These are phyloP conservation scores for Sugiyamaella pinicola DNA, from an alignment of 1,139 yeast genomes.

Conservation along the genomic window DNA sequence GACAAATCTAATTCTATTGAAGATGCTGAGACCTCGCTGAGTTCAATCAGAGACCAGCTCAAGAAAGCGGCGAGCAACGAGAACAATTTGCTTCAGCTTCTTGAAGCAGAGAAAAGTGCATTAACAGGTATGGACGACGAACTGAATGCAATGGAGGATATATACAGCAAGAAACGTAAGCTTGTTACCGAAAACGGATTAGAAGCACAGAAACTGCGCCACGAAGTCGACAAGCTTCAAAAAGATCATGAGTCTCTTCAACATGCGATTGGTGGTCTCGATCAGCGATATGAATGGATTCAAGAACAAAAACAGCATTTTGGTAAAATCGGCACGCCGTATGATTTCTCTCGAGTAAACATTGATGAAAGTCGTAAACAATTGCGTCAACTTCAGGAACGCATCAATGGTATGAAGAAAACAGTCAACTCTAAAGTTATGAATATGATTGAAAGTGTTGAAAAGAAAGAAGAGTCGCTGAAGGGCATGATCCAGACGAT, in stretches of 20 bases:
- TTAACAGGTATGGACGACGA: conserved; percentile 78
- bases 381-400: conserved; percentile 58
- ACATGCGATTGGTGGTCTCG: conserved; percentile 52
- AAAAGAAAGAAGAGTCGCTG: conserved; percentile 79
- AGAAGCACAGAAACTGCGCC: conserved; percentile 59
- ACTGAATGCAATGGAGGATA: conserved; percentile 60
- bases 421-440: conserved; percentile 87
- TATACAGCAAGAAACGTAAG: conserved; percentile 56
- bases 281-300: conserved; percentile 71
- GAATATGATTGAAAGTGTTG: conserved; percentile 93
- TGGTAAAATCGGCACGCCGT: conserved; percentile 44
- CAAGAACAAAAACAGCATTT: conserved; percentile 57
- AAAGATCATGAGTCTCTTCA: conserved; percentile 47
- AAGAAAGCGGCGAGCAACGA: conserved; percentile 42
- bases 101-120: conserved; percentile 61
- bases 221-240: conserved; percentile 63
- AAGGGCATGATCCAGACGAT: conserved; percentile 83
- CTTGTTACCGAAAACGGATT: conserved; percentile 55
- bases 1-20: conserved; percentile 44
- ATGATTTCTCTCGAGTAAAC: conserved; percentile 54
- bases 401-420: conserved; percentile 71
- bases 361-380: conserved; percentile 63
- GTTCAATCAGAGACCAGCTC: conserved; percentile 40
- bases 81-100: conserved; percentile 46
- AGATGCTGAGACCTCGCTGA: conserved; percentile 47